Evolutionary conservation across 805 yeast genomes (phyloP), one percentile per base, ranked within the genome.

Genomic region (Helenozyma baotianmanensis): DNA sequence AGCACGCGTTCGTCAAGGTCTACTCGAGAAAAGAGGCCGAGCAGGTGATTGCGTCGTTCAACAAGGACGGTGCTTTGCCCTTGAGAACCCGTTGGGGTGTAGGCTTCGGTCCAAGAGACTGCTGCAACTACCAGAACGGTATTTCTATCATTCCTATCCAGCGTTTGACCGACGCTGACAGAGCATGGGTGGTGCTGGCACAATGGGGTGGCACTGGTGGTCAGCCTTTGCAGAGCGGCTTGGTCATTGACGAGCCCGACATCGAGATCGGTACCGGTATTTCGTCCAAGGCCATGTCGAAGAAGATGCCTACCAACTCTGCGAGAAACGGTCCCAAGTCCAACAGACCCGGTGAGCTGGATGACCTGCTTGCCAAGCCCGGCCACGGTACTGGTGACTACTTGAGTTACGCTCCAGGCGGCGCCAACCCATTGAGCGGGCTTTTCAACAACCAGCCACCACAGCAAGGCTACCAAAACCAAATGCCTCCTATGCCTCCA

Each of bases 141-240:
- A 72, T 81, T 23, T 82, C 95, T 39, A 75, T 88, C 23, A 87
- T 92, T 40, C 96, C 97, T 11, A 64, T 92, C 30, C 76, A 75
- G 38, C 76, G 96, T 50, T 71, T 92, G 47, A 92, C 98, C 0
- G 98, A 92, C 39, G 96, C 97, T 14, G 98, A 92, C 58, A 77
- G 72, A 51, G 70, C 82, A 42, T 92, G 98, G 98, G 76, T 86
- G 9, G 82, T 77, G 22, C 66, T 73, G 37, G 96, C 97, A 3
- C 90, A 86, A 58, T 88, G 95, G 88, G 98, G 98, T 45, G 98
- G 98, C 48, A 83, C 96, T 26, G 95, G 90, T 31, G 97, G 96
- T 13, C 75, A 71, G 52, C 87, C 89, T 7, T 60, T 92, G 39
- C 78, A 66, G 39, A 72, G 85, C 26, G 95, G 95, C 32, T 63